Evolutionary conservation across 192 early-diverging fungal species (phyloP).

Genomic region (Coemansia sp.): DNA sequence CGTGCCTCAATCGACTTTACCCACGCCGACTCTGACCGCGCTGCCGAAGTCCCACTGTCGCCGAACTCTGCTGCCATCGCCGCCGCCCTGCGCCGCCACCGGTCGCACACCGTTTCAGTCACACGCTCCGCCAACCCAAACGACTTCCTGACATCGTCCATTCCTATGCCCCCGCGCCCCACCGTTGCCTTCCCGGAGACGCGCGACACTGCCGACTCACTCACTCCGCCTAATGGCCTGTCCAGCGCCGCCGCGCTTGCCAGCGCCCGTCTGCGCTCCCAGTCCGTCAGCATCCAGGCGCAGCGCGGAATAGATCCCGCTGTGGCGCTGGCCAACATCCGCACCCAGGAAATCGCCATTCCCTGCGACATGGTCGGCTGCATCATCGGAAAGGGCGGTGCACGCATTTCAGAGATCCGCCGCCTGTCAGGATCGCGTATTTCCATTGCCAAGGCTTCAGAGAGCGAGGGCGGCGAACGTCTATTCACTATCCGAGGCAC

Average conservation of each 20-base stretch:
- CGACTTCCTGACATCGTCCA: slow-evolving; percentile 50
- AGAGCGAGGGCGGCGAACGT: slow-evolving; percentile 80
- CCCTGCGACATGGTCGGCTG: slow-evolving; percentile 96
- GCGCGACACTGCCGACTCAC: slow-evolving; percentile 19
- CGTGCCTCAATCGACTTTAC: slow-evolving; percentile 51
- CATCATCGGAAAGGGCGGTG: slow-evolving; percentile 94
- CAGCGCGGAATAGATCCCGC: slow-evolving; percentile 49
- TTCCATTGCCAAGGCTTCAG: slow-evolving; percentile 83
- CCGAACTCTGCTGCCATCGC: slow-evolving; percentile 27
- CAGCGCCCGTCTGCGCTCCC: slow-evolving; percentile 52
- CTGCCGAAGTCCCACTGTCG: slow-evolving; percentile 10
- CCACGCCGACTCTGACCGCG: slow-evolving; percentile 46
- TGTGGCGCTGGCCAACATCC: slow-evolving; percentile 58
- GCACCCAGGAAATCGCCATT: slow-evolving; percentile 88
- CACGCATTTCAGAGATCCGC: slow-evolving; percentile 81
- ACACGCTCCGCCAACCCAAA: slow-evolving; percentile 27
- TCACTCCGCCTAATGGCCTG: slow-evolving; percentile 31
- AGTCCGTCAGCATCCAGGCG: slow-evolving; percentile 55
- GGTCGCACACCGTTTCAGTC: slow-evolving; percentile 57
- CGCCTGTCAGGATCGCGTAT: slow-evolving; percentile 82
- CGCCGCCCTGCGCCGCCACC: slow-evolving; percentile 52
- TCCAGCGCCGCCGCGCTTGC: slow-evolving; percentile 21
- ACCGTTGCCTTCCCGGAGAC: slow-evolving; percentile 31
- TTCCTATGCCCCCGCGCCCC: slow-evolving; percentile 49
- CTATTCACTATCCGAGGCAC: slow-evolving; percentile 92